Conservation (phyloP, 1,284 basidiomycete species). For the Pholiota adiposa region DNA sequence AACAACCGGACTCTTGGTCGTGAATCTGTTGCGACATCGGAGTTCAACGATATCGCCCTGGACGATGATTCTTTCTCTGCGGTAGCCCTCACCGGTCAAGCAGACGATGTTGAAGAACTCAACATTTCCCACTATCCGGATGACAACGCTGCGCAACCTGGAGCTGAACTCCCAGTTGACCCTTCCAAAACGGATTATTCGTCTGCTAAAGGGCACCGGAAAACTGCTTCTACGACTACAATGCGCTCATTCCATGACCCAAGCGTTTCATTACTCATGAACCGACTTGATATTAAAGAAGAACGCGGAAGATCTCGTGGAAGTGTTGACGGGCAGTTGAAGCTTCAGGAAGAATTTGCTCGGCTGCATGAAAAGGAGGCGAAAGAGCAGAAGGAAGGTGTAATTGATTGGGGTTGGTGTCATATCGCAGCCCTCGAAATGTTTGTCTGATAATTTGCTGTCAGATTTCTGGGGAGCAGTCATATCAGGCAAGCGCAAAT, state of each 20-base stretch:
- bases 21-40: conserved; percentile 54
- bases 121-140: conserved; percentile 3
- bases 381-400: conserved; percentile 40
- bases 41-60: conserved; percentile 62
- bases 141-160: conserved; percentile 5
- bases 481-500: conserved; percentile 67
- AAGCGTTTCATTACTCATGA: conserved; percentile 47
- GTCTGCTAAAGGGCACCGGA: conserved; percentile 48
- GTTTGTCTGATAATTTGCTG: conserved; percentile 14
- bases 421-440: not conserved
- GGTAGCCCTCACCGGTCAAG: conserved; percentile 46
- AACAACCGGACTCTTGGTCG: conserved; percentile 31
- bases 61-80: conserved; percentile 68
- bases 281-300: conserved; percentile 52
- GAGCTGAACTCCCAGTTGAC: conserved; percentile 33
- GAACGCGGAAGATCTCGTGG: conserved; percentile 38
- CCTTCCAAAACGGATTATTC: conserved; percentile 8
- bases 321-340: conserved; percentile 67
- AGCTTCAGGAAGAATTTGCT: conserved; percentile 72
- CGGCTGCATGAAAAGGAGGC: conserved; percentile 57
- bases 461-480: conserved; percentile 96
- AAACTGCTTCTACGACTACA: conserved; percentile 65
- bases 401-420: conserved; percentile 78
- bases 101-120: conserved; percentile 2
- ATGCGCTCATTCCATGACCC: conserved; percentile 55